phyloP scores from a whole-genome alignment of 2,329 filamentous ascomycete genomes.

The Fusarium liriodendri region DNA sequence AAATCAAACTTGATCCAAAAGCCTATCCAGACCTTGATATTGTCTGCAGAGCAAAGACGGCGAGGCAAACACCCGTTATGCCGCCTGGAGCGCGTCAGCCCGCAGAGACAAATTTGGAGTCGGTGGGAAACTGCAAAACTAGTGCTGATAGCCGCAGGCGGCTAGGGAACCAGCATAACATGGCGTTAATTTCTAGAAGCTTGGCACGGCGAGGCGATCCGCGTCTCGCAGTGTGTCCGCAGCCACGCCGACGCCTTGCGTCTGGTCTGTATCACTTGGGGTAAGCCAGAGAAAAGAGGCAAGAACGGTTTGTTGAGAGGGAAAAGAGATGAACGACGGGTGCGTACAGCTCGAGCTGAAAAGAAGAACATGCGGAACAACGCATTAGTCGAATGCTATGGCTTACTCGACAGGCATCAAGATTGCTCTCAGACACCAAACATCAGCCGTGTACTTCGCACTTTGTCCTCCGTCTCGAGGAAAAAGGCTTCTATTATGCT shows the following conservation, averaged over 20 bases:
- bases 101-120: constrained; percentile 15
- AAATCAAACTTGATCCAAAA: constrained; percentile 4
- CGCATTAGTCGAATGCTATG: constrained; percentile 2
- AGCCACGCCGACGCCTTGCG: constrained; percentile 17
- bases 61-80: constrained; percentile 20
- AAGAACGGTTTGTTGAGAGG: not conserved
- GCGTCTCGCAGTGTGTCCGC: not conserved
- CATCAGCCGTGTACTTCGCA: not conserved
- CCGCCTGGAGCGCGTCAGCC: constrained; percentile 32
- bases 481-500: not conserved
- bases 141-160: not conserved
- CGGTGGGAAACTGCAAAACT: not conserved
- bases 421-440: not conserved
- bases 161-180: not conserved
- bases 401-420: constrained; percentile 17
- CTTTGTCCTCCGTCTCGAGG: constrained; percentile 3
- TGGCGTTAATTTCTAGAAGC: constrained; percentile 23
- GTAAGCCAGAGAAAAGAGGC: not conserved
- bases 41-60: not conserved
- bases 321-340: not conserved
- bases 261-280: not conserved
- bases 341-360: constrained; percentile 14
- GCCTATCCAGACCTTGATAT: constrained; percentile 1
- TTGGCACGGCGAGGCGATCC: constrained; percentile 9
- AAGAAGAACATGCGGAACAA: not conserved